These are phyloP conservation scores for Lolium perenne DNA, from an alignment of 176 grass and related monocot species.

Conservation along the genomic window DNA sequence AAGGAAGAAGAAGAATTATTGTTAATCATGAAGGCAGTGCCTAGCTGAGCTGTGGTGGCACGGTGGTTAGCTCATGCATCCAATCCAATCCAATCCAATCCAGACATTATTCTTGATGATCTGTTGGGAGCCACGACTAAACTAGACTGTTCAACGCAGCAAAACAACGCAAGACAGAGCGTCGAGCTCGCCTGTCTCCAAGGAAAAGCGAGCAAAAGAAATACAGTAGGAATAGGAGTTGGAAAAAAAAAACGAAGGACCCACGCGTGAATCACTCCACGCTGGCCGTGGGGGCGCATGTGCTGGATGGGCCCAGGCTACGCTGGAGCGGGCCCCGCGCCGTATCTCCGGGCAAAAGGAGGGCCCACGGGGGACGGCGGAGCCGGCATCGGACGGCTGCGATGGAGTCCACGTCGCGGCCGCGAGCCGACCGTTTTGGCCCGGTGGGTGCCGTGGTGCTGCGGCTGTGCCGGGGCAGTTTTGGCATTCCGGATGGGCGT, in stretches of 20 bases:
- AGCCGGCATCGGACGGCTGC: slow-evolving; percentile 22
- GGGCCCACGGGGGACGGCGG: not conserved
- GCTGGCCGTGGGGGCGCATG: slow-evolving; percentile 46
- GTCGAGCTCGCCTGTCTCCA: slow-evolving; percentile 2
- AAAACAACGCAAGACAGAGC: not conserved
- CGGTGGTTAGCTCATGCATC: slow-evolving; percentile 26
- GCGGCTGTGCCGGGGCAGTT: not conserved
- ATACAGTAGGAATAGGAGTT: not conserved
- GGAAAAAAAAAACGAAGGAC: not conserved
- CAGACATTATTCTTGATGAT: slow-evolving; percentile 21
- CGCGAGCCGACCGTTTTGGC: slow-evolving; percentile 18
- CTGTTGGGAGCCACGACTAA: slow-evolving; percentile 15
- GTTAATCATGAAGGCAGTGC: slow-evolving; percentile 35
- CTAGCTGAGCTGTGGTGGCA: slow-evolving; percentile 29
- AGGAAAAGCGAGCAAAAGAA: not conserved
- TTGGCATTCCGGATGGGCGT: not conserved
- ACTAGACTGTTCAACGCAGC: slow-evolving; percentile 8
- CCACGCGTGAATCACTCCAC: slow-evolving; percentile 53
- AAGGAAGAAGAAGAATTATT: not conserved
- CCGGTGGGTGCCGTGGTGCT: not conserved
- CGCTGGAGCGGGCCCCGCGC: slow-evolving; percentile 42
- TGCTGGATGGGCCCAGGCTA: slow-evolving; percentile 27
- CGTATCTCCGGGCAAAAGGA: slow-evolving; percentile 44
- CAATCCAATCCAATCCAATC: not conserved
- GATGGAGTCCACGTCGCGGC: slow-evolving; percentile 18